Evolutionary conservation across 2,329 filamentous ascomycete genomes (phyloP).

Genomic region (Penicillium oxalicum): DNA sequence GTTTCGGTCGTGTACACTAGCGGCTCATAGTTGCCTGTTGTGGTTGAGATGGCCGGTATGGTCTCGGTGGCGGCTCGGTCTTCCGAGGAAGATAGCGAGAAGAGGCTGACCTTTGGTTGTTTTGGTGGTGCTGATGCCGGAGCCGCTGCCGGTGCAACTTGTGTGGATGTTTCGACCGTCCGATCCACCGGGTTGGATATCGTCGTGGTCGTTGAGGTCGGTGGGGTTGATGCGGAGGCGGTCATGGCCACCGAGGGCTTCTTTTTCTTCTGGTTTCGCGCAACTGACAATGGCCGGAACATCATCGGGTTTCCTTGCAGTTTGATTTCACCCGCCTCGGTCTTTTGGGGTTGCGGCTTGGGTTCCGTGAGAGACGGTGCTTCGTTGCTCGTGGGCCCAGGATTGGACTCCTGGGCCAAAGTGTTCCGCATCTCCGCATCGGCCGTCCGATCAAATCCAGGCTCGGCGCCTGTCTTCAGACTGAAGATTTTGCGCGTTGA

Average conservation of each 20-base stretch:
- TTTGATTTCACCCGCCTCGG: slow-evolving; percentile 35
- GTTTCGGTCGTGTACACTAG: slow-evolving; percentile 34
- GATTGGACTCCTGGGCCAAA: slow-evolving; percentile 23
- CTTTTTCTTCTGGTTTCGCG: slow-evolving; percentile 67
- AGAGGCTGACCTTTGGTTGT: slow-evolving; percentile 42
- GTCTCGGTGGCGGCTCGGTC: slow-evolving; percentile 16
- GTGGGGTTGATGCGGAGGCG: slow-evolving; percentile 12
- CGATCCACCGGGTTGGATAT: not conserved
- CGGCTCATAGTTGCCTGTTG: slow-evolving; percentile 33
- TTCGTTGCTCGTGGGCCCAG: slow-evolving; percentile 15
- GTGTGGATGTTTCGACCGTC: slow-evolving; percentile 12
- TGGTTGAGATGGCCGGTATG: slow-evolving; percentile 2
- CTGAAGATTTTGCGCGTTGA: slow-evolving; percentile 56
- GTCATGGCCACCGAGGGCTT: slow-evolving; percentile 38
- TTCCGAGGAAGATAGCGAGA: slow-evolving; percentile 34
- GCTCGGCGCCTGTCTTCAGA: slow-evolving; percentile 75
- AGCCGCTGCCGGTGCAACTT: slow-evolving; percentile 1
- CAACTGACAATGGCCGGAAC: slow-evolving; percentile 85
- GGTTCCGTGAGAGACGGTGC: not conserved
- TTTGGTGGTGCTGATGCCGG: slow-evolving; percentile 27
- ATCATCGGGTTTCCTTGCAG: slow-evolving; percentile 72
- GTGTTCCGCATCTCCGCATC: slow-evolving; percentile 35
- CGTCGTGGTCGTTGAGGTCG: not conserved
- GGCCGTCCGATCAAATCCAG: slow-evolving; percentile 67
- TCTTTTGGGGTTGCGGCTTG: slow-evolving; percentile 6